phyloP scores from a whole-genome alignment of 148 eudicot genomes.

The Nyssa sinensis region DNA sequence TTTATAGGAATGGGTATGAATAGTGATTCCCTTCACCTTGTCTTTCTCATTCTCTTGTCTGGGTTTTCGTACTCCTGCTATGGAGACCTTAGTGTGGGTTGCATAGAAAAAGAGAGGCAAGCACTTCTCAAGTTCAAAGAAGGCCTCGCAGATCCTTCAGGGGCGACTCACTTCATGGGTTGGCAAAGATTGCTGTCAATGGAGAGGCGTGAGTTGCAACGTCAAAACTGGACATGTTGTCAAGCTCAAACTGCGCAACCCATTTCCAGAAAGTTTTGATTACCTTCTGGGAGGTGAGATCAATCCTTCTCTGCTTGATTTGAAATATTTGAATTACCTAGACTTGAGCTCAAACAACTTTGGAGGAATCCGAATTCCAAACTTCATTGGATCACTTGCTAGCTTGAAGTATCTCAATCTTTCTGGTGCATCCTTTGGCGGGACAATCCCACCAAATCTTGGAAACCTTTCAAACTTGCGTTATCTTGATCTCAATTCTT shows the following conservation, averaged over 20 bases:
- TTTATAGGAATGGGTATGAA: not conserved
- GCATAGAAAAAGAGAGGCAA: conserved; percentile 9
- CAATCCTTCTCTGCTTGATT: conserved; percentile 12
- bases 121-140: conserved; percentile 17
- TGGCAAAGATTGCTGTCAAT: conserved; percentile 11
- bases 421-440: not conserved
- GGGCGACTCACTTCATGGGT: conserved; percentile 16
- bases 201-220: conserved; percentile 19
- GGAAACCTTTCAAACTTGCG: conserved; percentile 9
- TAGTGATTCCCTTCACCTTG: not conserved
- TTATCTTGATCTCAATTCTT: not conserved
- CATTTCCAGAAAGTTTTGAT: not conserved
- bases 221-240: not conserved
- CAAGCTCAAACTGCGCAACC: conserved; percentile 7
- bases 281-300: not conserved
- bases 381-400: conserved; percentile 5
- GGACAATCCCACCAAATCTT: not conserved
- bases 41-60: not conserved
- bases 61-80: not conserved
- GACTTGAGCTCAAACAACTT: conserved; percentile 8
- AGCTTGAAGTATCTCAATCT: conserved; percentile 10
- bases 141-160: conserved; percentile 7
- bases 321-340: conserved; percentile 2
- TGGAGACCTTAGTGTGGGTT: not conserved
- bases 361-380: not conserved